phyloP scores from a whole-genome alignment of 108 stramenopile species.

The Schizochytrium sp. region DNA sequence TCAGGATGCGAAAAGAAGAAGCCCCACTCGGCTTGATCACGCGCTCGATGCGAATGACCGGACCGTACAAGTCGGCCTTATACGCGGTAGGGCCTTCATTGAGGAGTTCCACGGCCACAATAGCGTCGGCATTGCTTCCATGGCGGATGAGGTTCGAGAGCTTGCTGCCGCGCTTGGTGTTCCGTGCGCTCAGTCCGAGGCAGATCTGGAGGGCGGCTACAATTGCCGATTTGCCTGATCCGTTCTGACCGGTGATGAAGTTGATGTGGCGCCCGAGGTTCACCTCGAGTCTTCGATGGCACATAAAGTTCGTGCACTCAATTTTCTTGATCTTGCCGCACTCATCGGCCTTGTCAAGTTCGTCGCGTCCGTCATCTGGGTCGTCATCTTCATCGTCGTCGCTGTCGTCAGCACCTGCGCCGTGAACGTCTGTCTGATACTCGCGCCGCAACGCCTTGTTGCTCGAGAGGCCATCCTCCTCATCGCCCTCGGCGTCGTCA shows the following conservation, averaged over 20 bases:
- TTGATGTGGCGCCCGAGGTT: neutral
- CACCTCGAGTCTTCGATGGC: neutral
- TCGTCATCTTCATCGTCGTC: neutral
- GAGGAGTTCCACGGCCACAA: neutral
- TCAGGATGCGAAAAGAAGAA: neutral
- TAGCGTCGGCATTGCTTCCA: neutral
- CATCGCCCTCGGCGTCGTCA: too few species aligned
- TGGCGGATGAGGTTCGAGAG: neutral
- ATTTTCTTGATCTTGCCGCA: neutral
- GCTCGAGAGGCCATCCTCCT: too few species aligned
- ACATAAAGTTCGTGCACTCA: neutral
- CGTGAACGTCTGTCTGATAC: too few species aligned
- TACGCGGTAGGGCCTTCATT: neutral
- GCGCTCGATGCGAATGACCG: neutral
- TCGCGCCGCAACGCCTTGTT: too few species aligned
- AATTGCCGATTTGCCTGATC: neutral
- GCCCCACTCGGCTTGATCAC: neutral
- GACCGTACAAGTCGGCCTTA: neutral
- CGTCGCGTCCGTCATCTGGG: neutral
- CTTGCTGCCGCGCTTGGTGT: neutral
- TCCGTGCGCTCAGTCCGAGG: neutral
- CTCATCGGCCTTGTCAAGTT: neutral
- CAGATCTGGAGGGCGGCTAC: neutral
- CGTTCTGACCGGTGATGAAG: slow-evolving; percentile 5
- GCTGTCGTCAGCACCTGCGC: neutral